These are phyloP conservation scores for Euphrasia arctica DNA, from an alignment of 305 asterid genomes.

Conservation along the genomic window DNA sequence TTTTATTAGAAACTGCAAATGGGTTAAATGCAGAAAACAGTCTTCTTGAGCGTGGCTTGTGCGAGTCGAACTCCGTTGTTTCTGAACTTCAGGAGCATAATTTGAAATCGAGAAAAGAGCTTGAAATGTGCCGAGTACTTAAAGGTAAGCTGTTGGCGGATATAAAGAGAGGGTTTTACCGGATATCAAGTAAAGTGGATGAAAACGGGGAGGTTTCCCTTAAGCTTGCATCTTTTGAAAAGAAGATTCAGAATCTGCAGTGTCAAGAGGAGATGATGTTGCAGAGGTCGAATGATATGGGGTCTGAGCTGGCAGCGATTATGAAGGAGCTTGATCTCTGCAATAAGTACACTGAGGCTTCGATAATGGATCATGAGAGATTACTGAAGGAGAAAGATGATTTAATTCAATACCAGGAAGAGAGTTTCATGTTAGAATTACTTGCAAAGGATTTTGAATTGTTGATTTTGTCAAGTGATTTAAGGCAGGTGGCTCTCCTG, in stretches of 20 bases:
- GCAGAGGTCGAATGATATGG: conserved; percentile 73
- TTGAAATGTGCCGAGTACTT: conserved; percentile 73
- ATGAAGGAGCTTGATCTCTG: conserved; percentile 75
- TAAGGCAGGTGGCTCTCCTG: conserved; percentile 42
- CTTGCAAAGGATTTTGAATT: conserved; percentile 61
- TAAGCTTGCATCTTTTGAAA: conserved; percentile 64
- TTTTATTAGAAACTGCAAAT: conserved; percentile 69
- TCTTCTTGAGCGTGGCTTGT: conserved; percentile 72
- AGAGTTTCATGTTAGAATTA: conserved; percentile 43
- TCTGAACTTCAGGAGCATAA: conserved; percentile 81
- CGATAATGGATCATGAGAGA: conserved; percentile 64
- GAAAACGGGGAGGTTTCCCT: conserved; percentile 63
- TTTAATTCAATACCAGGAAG: conserved; percentile 49
- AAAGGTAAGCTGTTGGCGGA: conserved; percentile 83
- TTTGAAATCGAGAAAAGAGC: conserved; percentile 65
- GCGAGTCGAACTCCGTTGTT: conserved; percentile 65
- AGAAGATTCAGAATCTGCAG: conserved; percentile 68
- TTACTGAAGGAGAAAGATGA: conserved; percentile 61
- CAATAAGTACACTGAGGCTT: conserved; percentile 42
- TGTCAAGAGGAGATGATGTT: conserved; percentile 81
- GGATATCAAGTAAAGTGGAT: conserved; percentile 67
- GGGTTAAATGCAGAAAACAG: conserved; percentile 91
- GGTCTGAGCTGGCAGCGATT: conserved; percentile 64
- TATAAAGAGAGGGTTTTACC: conserved; percentile 63
- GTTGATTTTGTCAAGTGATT: conserved; percentile 53